phyloP scores from a whole-genome alignment of 2,329 filamentous ascomycete species.

The Claviceps sp. region DNA sequence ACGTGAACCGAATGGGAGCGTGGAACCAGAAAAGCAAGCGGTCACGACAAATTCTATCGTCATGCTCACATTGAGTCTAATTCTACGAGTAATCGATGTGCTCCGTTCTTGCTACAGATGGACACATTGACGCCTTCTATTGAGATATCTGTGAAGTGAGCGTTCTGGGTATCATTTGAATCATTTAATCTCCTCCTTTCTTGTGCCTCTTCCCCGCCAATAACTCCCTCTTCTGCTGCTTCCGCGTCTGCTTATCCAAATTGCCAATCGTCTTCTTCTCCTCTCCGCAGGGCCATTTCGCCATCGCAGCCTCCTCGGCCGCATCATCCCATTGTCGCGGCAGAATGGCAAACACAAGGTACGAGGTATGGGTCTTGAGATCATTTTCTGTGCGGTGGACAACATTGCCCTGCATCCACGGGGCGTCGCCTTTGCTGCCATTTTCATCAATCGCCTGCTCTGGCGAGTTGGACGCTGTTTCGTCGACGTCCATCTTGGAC shows the following conservation, averaged over 20 bases:
- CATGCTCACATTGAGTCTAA: background rate
- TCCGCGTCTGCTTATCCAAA: constrained; percentile 39
- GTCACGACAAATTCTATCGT: background rate
- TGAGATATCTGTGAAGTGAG: background rate
- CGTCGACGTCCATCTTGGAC: constrained; percentile 29
- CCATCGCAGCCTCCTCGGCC: constrained; percentile 57
- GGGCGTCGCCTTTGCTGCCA: constrained; percentile 27
- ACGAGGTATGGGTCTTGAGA: constrained; percentile 93
- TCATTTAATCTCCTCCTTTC: constrained; percentile 13
- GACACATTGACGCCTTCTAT: background rate
- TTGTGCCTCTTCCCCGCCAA: constrained; percentile 33
- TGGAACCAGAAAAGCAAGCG: background rate
- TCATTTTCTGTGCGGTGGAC: constrained; percentile 75
- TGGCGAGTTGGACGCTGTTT: constrained; percentile 8
- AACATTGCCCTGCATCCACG: constrained; percentile 64
- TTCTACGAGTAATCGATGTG: background rate
- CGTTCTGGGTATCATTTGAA: constrained; percentile 8
- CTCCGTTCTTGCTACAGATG: background rate
- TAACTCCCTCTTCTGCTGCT: constrained; percentile 42
- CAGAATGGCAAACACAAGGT: constrained; percentile 82
- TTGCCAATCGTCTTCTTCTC: constrained; percentile 39
- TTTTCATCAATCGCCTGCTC: constrained; percentile 6
- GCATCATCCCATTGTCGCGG: constrained; percentile 76
- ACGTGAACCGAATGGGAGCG: background rate
- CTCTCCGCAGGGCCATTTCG: constrained; percentile 48